Base-by-base conservation (phyloP, 768 basidiomycete species). In the Harrya chromipes region DNA sequence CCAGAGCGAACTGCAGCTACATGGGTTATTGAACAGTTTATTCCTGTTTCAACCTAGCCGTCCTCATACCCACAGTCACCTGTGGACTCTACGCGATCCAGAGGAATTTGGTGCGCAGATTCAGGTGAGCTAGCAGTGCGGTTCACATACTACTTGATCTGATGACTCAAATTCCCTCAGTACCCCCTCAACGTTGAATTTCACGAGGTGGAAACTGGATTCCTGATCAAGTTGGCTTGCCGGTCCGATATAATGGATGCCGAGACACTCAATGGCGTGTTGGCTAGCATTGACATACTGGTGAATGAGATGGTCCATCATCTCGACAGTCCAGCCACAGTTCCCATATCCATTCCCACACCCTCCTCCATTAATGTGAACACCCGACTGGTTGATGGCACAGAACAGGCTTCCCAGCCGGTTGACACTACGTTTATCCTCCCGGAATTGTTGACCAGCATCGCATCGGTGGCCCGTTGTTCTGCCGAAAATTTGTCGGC, bases 171-270 rank as follows among this genome's bases (percentile, higher is more conserved):
- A 11, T 24, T 41, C 4, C 49, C 34, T 17, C 39, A 78, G 77
- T 78, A 78, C 50, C 66, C 74, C 4, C 46, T 77, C 16, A 76
- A 75, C 40, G 47, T 76, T 27, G 77, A 77, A 54, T 55, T 77
- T 9, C 58, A 67, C 46, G 70, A 74, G 44, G 33, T 50, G 10
- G 53, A 57, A 4, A 46, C 51, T 31, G 63, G 68, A 1, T 71
- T 74, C 48, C 52, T 54, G 24, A 41, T 77, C 29, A 68, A 67
- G 49, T 65, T 69, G 35, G 74, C 70, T 14, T 75, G 72, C 36
- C 58, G 55, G 5, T 52, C 65, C 6, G 61, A 65, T 31, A 59
- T 61, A 38, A 66, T 74, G 54, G 52, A 61, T 36, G 19, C 36
- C 6, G 47, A 48, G 12, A 56, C 59, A 26, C 57, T 76, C 14